A percentile compares a stretch with the other conserved stretches of the same genome.
phyloP scores from a whole-genome alignment of 108 stramenopile genomes.

The Schizochytrium sp. region DNA sequence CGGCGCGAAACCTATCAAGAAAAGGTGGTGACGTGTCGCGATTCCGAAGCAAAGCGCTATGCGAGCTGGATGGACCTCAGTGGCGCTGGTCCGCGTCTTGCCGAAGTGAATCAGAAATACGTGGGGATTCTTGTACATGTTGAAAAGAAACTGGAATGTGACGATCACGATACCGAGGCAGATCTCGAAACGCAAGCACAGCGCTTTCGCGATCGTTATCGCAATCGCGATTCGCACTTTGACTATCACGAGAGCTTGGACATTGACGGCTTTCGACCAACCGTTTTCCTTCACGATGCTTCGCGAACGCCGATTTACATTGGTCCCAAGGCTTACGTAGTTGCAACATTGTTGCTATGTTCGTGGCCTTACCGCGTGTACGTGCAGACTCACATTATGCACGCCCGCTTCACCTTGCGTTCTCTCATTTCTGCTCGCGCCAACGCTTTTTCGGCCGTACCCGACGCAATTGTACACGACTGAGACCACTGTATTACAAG shows the following conservation, averaged over 20 bases:
- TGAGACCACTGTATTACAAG: not conserved
- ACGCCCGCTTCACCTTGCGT: not conserved
- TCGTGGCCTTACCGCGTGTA: not conserved
- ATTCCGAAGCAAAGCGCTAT: not conserved
- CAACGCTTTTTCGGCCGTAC: not conserved
- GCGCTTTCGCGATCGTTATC: not conserved
- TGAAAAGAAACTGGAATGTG: not conserved
- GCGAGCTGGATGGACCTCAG: not conserved
- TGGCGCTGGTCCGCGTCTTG: not conserved
- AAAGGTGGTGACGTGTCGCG: not conserved
- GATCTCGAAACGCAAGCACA: not conserved
- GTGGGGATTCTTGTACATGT: not conserved
- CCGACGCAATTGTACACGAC: not conserved
- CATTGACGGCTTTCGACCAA: not conserved
- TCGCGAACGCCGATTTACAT: not conserved
- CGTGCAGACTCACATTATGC: not conserved
- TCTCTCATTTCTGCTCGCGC: not conserved
- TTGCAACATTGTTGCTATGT: not conserved
- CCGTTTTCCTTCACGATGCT: not conserved
- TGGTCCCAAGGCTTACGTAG: not conserved
- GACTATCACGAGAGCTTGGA: not conserved
- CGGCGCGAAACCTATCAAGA: not conserved
- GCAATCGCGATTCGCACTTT: not conserved
- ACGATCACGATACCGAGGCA: not conserved
- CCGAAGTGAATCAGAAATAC: not conserved